These are phyloP conservation scores for Calonectria henricotiae DNA, from an alignment of 2,329 filamentous ascomycete genomes.

Conservation along the genomic window DNA sequence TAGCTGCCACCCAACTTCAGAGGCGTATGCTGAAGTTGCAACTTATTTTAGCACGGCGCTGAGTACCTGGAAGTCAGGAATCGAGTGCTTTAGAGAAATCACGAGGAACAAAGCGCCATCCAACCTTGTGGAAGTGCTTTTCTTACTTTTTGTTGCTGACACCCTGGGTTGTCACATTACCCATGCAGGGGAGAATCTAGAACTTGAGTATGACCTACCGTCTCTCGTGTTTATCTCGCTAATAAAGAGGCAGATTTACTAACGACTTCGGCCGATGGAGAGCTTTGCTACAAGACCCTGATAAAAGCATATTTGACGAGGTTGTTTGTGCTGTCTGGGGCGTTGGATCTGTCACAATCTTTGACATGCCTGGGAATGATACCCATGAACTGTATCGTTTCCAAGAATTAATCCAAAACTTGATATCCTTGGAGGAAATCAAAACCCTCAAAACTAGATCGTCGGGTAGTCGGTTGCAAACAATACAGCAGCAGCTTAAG, in stretches of 20 bases:
- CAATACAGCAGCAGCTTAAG: constrained; percentile 42
- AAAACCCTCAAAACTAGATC: constrained; percentile 25
- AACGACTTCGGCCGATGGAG: constrained; percentile 52
- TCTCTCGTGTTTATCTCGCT: constrained; percentile 1
- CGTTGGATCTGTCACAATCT: constrained; percentile 16
- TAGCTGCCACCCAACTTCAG: neutral
- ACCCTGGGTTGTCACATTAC: constrained; percentile 41
- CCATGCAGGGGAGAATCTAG: constrained; percentile 23
- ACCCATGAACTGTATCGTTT: constrained; percentile 40
- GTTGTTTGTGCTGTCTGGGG: constrained; percentile 49
- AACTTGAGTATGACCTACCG: constrained; percentile 35
- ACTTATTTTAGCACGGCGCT: constrained; percentile 26
- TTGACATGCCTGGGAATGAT: constrained; percentile 2
- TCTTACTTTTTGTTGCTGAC: constrained; percentile 46
- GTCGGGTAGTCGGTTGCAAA: constrained; percentile 40
- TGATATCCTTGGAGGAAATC: constrained; percentile 43
- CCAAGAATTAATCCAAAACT: constrained; percentile 46
- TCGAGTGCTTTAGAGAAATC: constrained; percentile 41
- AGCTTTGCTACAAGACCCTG: constrained; percentile 38
- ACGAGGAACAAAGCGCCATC: constrained; percentile 40
- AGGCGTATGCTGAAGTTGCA: constrained; percentile 30
- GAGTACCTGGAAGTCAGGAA: constrained; percentile 38
- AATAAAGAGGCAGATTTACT: constrained; percentile 45
- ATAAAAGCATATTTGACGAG: constrained; percentile 48
- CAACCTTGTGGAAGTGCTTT: constrained; percentile 37